Conservation (phyloP, 306 rosid species). For the Hippophae tibetana region DNA sequence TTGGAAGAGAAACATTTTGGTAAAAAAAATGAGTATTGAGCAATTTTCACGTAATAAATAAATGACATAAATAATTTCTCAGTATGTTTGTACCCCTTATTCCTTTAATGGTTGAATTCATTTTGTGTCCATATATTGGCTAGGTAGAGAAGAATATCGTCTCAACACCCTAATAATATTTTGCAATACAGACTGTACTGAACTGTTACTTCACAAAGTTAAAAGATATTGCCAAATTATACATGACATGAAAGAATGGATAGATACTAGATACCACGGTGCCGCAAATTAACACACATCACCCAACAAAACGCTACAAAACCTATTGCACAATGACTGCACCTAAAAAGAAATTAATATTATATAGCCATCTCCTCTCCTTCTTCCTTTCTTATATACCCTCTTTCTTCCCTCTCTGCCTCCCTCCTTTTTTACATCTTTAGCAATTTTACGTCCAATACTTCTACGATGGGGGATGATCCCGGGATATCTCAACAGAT, state of each 20-base stretch:
- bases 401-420: neutral
- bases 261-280: conserved; percentile 5
- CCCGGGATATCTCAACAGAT: conserved; percentile 13
- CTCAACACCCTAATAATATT: neutral
- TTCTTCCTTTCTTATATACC: conserved; percentile 23
- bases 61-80: too few relatives aligned
- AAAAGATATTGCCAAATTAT: conserved; percentile 22
- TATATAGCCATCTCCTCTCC: conserved; percentile 12
- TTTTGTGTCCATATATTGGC: too few relatives aligned
- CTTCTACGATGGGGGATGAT: conserved; percentile 19
- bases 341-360: conserved; percentile 16
- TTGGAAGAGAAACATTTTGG: too few relatives aligned
- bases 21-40: too few relatives aligned
- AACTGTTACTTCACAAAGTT: conserved; percentile 14
- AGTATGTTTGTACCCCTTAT: too few relatives aligned
- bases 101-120: too few relatives aligned
- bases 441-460: conserved; percentile 37
- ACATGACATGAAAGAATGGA: conserved; percentile 12
- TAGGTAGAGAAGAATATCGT: neutral
- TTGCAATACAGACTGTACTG: conserved; percentile 19
- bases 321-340: conserved; percentile 24
- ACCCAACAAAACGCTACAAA: conserved; percentile 18
- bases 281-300: conserved; percentile 26
- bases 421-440: conserved; percentile 27
- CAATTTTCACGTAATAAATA: too few relatives aligned